phyloP scores from a whole-genome alignment of 331 rosid genomes.

The Spiraea crenata region DNA sequence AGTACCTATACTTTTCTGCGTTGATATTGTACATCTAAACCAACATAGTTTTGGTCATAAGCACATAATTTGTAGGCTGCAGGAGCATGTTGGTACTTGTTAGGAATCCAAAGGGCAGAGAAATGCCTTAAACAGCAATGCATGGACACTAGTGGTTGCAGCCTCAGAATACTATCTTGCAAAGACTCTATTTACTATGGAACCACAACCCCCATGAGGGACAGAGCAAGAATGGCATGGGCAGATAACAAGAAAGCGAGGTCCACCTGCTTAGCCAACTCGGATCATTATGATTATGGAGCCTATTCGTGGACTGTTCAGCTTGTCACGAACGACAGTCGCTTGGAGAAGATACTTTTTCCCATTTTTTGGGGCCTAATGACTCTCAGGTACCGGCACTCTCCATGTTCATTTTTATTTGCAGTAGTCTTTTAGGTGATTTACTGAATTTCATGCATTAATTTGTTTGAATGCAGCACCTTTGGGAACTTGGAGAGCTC shows the following conservation, averaged over 20 bases:
- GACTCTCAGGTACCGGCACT: conserved; percentile 69
- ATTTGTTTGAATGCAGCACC: conserved; percentile 49
- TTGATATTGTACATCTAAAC: no score
- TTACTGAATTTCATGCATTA: not conserved
- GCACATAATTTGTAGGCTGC: conserved; percentile 53
- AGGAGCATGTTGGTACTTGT: conserved; percentile 94
- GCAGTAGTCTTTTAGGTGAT: not conserved
- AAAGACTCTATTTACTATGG: conserved; percentile 66
- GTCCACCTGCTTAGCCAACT: conserved; percentile 54
- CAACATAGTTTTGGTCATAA: not conserved
- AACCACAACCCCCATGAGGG: conserved; percentile 32
- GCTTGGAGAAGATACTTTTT: conserved; percentile 82
- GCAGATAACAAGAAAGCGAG: conserved; percentile 59
- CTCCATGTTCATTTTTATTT: not conserved
- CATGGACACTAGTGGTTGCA: conserved; percentile 42
- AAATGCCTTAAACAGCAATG: conserved; percentile 75
- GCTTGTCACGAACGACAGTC: conserved; percentile 69
- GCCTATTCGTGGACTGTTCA: conserved; percentile 91
- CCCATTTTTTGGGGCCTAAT: conserved; percentile 97
- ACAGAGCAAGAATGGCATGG: conserved; percentile 58
- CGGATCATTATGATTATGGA: conserved; percentile 69
- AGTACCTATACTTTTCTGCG: conserved; percentile 24
- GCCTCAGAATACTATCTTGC: conserved; percentile 53
- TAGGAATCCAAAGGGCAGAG: conserved; percentile 82
- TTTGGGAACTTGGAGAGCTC: conserved; percentile 93